Conservation (phyloP, 2,329 filamentous ascomycete species). For the Zasmidium citrigriseum region DNA sequence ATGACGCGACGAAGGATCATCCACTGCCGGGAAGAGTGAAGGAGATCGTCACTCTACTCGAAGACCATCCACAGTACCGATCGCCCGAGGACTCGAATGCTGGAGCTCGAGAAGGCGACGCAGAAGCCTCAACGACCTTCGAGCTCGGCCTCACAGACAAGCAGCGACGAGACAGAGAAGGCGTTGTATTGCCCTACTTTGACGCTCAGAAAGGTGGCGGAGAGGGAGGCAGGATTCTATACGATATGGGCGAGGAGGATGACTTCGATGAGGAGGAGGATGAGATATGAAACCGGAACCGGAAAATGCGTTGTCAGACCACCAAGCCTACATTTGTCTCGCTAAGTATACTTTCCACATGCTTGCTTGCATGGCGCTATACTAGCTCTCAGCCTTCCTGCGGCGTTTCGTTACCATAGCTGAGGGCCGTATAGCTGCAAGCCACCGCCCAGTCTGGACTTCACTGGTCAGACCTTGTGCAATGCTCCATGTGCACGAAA, state of each 20-base stretch:
- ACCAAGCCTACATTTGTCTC: neutral
- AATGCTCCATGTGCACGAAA: no score
- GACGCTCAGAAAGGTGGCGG: conserved; percentile 85
- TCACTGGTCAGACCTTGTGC: no score
- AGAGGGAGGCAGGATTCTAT: conserved; percentile 89
- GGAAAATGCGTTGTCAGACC: neutral
- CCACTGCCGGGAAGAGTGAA: conserved; percentile 20
- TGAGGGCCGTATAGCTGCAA: no score
- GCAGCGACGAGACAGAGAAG: conserved; percentile 82
- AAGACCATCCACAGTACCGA: conserved; percentile 74
- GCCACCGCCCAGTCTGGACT: no score
- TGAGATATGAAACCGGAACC: conserved; percentile 75
- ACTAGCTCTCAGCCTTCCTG: no score
- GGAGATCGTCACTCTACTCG: conserved; percentile 60
- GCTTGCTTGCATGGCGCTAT: no score
- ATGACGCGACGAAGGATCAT: conserved; percentile 19
- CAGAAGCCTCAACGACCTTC: conserved; percentile 73
- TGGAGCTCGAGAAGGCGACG: conserved; percentile 47
- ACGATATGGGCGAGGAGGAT: conserved; percentile 95
- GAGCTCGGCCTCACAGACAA: conserved; percentile 85
- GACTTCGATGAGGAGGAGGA: conserved; percentile 97
- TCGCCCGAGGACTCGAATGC: conserved; percentile 42
- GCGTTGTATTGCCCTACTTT: conserved; percentile 91
- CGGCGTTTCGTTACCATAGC: no score
- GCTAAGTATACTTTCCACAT: neutral